These are phyloP conservation scores for Trametes versicolor DNA, from an alignment of 1,284 basidiomycete genomes.

Conservation along the genomic window DNA sequence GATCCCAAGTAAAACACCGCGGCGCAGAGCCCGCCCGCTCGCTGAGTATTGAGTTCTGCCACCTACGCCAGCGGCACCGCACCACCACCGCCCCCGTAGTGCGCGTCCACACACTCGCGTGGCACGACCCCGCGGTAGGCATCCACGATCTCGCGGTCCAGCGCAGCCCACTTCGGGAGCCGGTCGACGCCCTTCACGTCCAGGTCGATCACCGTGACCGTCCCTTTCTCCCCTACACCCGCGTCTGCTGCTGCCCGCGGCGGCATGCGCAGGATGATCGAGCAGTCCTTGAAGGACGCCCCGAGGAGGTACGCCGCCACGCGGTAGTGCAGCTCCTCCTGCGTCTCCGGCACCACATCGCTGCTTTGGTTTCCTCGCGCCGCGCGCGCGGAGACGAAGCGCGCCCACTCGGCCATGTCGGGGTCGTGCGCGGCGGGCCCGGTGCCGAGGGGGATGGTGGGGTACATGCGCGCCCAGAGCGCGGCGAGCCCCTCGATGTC, in stretches of 20 bases:
- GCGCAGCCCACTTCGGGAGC: conserved; percentile 74
- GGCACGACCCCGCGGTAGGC: conserved; percentile 49
- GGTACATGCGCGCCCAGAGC: conserved; percentile 51
- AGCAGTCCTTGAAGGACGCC: conserved; percentile 97
- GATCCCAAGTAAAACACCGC: neutral
- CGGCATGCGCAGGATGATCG: conserved; percentile 70
- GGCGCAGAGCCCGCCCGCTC: neutral
- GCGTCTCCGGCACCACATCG: conserved; percentile 40
- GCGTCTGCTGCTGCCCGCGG: neutral
- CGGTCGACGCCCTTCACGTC: conserved; percentile 83
- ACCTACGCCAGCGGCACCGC: neutral
- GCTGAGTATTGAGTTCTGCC: neutral
- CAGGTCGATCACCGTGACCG: conserved; percentile 83
- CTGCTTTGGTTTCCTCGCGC: conserved; percentile 46
- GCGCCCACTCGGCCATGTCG: conserved; percentile 40
- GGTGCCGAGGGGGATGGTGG: conserved; percentile 23
- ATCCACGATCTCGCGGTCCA: conserved; percentile 77
- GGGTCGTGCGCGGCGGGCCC: conserved; percentile 36
- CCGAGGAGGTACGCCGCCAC: conserved; percentile 84
- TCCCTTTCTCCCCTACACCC: conserved; percentile 26
- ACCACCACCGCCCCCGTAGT: neutral
- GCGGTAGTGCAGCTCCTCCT: conserved; percentile 62
- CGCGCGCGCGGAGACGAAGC: conserved; percentile 56
- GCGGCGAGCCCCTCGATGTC: conserved; percentile 83
- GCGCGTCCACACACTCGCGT: conserved; percentile 26